Base-by-base conservation (phyloP, 306 rosid genomes). In the Casuarina equisetifolia region DNA sequence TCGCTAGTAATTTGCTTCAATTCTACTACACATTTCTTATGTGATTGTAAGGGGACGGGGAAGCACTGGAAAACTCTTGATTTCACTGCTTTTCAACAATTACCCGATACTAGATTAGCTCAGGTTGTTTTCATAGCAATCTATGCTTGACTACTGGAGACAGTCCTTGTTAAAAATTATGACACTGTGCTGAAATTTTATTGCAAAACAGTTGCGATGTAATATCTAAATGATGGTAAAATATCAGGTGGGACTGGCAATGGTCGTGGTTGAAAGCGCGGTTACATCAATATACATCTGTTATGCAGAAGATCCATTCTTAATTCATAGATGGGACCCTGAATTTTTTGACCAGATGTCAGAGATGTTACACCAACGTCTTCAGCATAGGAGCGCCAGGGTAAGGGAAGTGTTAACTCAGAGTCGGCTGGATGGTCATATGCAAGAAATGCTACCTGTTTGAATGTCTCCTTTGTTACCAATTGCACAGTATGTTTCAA, bases 231-330 rank as follows among this genome's bases (percentile, higher is more conserved):
- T 63, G 55, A 39, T 11, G 19, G 20, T 48, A 57, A 48, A 46
- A 72, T 45, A 81, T 70, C 91, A 96, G 99, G 94, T 92, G 81
- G 99, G 99, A 77, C 59, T 92, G 75, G 99, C 98, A 58, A 92
- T 92, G 92, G 99, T 89, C 58, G 96, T 96, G 76, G 99, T 96
- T 82, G 99, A 96, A 82, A 92, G 99, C 76, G 98, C 99, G 0
- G 98, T 92, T 76, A 96, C 99, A 48, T 96, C 97, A 25, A 92
- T 96, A 74, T 96, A 96, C 52, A 91, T 96, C 3, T 96, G 99
- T 76, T 96, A 92, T 55, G 99, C 99, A n/a, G 99, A 90, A 84
- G 97, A 96, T 82, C 99, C 99, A 13, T 77, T 85, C 79, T 82
- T 92, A 81, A 96, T 96, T 78, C 94, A 82, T n/a, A 80, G 92